Percentiles rank a stretch among this genome's conserved stretches.
Conservation (phyloP, 2,329 filamentous ascomycete genomes). For the Ustulina deusta region DNA sequence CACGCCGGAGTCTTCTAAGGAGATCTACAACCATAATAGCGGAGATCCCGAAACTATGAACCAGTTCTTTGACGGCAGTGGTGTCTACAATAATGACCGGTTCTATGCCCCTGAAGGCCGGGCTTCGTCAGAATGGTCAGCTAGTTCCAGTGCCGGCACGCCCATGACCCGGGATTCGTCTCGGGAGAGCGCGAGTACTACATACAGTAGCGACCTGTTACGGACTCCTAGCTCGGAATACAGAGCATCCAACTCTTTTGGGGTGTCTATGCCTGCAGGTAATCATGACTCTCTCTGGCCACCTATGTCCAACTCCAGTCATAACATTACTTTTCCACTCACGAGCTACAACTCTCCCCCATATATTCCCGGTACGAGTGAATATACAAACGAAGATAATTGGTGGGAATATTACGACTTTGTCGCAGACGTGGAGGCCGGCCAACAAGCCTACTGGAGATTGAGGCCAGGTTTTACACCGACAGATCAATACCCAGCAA, state of each 20-base stretch:
- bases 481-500: conserved; percentile 30
- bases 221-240: conserved; percentile 37
- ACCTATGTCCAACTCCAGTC: not conserved
- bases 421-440: conserved; percentile 37
- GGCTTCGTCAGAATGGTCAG: conserved; percentile 29
- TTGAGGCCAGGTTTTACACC: conserved; percentile 36
- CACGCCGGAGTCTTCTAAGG: conserved; percentile 22
- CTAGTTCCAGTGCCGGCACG: conserved; percentile 27
- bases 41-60: conserved; percentile 12
- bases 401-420: conserved; percentile 43
- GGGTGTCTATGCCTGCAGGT: conserved; percentile 25
- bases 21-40: not conserved
- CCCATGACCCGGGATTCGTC: conserved; percentile 44
- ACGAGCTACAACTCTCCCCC: not conserved
- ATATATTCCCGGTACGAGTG: not conserved
- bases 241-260: conserved; percentile 35
- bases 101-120: conserved; percentile 7
- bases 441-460: conserved; percentile 43
- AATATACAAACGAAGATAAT: conserved; percentile 9
- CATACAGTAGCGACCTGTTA: conserved; percentile 36
- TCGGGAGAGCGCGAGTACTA: conserved; percentile 36
- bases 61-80: not conserved
- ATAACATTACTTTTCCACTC: conserved; percentile 7
- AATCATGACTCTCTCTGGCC: conserved; percentile 17
- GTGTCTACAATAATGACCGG: conserved; percentile 1